phyloP scores from a whole-genome alignment of 495 filamentous ascomycete genomes.

The Lichina pygmaea region DNA sequence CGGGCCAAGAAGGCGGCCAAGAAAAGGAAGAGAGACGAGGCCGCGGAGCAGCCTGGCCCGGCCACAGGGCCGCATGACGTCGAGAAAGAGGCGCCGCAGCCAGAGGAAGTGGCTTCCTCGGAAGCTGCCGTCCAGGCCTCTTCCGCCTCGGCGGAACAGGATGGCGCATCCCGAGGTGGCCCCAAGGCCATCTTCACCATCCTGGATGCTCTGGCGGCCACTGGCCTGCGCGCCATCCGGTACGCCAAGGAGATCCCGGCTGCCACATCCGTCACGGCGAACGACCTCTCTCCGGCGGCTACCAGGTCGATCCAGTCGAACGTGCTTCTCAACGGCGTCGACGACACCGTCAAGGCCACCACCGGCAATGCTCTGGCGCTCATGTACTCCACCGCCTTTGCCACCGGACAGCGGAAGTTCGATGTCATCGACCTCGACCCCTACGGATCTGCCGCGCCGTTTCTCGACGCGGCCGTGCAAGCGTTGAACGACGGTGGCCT shows the following conservation, averaged over 20 bases:
- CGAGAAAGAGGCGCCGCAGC: slow-evolving; percentile 1
- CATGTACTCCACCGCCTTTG: slow-evolving; percentile 46
- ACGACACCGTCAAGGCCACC: slow-evolving; percentile 40
- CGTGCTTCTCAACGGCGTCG: slow-evolving; percentile 50
- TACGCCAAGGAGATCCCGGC: slow-evolving; percentile 79
- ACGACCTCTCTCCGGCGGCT: slow-evolving; percentile 58
- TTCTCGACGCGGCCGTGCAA: slow-evolving; percentile 73
- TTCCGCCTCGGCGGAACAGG: neutral
- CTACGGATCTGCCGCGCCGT: slow-evolving; percentile 76
- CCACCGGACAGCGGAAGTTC: slow-evolving; percentile 26
- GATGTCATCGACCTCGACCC: slow-evolving; percentile 94
- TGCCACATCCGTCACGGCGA: slow-evolving; percentile 57
- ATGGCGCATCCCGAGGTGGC: slow-evolving; percentile 4
- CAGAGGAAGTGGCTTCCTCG: neutral
- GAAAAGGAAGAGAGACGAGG: slow-evolving; percentile 17
- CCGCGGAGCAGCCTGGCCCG: slow-evolving; percentile 14
- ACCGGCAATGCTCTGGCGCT: slow-evolving; percentile 62
- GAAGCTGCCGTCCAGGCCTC: neutral
- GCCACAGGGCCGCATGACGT: neutral
- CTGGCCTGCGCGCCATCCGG: slow-evolving; percentile 71
- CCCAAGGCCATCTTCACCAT: slow-evolving; percentile 33
- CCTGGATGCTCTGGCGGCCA: slow-evolving; percentile 84
- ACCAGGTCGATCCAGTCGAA: slow-evolving; percentile 61
- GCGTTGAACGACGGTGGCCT: slow-evolving; percentile 63
- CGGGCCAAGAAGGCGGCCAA: slow-evolving; percentile 10